Evolutionary conservation across 2,329 filamentous ascomycete species (phyloP), one percentile per base, ranked within the genome.

Genomic region (Lecanoromycetidae sp.): DNA sequence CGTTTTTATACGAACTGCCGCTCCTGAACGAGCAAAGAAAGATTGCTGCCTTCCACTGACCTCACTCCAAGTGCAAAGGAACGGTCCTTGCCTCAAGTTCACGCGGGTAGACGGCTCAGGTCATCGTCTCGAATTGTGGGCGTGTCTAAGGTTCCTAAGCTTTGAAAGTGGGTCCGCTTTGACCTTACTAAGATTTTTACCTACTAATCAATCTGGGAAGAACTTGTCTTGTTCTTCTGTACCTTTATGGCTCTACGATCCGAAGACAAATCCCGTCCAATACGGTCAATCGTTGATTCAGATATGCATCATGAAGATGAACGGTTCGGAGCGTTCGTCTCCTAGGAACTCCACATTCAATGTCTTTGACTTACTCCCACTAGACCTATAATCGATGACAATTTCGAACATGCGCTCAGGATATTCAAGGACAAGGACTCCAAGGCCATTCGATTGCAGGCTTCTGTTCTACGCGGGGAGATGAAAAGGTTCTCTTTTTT

Each of bases 391-490:
- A 57, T 66, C 23, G 73, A 79, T 42, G 68, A 69, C 33, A 59
- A 63, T 12, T 75, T 69, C 53, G 63, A 67, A 1, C 75, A 79
- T 53, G 71, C 69, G 1, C 62, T 80, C 44, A 71, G 75, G 10
- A 61, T 80, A 12, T 76, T 70, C 55, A 61, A 63, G 34, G 76
- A 80, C 49, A 60, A 55, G 13, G 62, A 67, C 19, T 73, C 72
- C 1, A 67, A 69, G 9, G 69, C 69, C 3, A 63, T 80, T 0
- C 65, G 77, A 9, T 65, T 80, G 20, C 74, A 79, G 56, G 72
- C 73, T n/a, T 72, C 72, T 0, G 63, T 76, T 27, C 65, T 69
- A 23, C 63, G 69, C 22, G 75, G 76, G 1, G 66, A 68, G 1
- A 66, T 72, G 60, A 69, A 71, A 53, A 64, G 67, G 67, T 70